phyloP scores from a whole-genome alignment of 2,329 filamentous ascomycete genomes.

The Aspergillus niger region DNA sequence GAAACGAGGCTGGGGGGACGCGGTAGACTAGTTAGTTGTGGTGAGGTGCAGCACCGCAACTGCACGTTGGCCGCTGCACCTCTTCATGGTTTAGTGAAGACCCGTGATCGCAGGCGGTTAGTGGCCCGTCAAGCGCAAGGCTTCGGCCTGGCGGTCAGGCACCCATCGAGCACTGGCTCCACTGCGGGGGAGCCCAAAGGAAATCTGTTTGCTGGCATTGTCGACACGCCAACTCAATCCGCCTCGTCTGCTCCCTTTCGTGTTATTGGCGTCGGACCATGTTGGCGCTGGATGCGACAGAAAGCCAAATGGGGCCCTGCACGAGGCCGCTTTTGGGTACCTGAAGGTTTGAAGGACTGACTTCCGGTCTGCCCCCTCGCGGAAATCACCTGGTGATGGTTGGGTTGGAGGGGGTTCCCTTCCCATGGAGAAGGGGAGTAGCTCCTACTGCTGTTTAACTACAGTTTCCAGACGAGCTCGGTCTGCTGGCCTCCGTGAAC shows the following conservation, averaged over 20 bases:
- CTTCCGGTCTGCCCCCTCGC: not conserved
- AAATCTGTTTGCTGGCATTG: slow-evolving; percentile 14
- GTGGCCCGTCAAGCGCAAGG: slow-evolving; percentile 14
- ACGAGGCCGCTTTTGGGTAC: not conserved
- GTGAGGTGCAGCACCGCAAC: not conserved
- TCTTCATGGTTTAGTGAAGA: not conserved
- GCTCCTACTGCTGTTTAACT: too few species aligned
- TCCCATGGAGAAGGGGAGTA: too few species aligned
- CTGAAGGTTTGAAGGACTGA: not conserved
- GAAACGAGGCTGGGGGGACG: not conserved
- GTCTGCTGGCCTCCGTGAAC: too few species aligned
- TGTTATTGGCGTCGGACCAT: not conserved
- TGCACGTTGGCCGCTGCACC: not conserved
- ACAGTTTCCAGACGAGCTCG: too few species aligned
- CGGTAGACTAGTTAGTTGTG: not conserved
- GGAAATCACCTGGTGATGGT: too few species aligned
- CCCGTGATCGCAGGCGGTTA: not conserved
- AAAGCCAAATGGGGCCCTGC: not conserved
- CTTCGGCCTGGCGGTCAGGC: slow-evolving; percentile 25
- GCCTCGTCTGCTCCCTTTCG: slow-evolving; percentile 9
- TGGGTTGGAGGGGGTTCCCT: too few species aligned
- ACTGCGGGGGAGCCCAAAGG: slow-evolving; percentile 28
- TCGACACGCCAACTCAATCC: slow-evolving; percentile 16
- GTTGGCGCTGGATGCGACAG: not conserved
- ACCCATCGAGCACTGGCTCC: slow-evolving; percentile 21